Evolutionary conservation across 371 early-diverging fungal genomes (phyloP), one percentile per base, ranked within the genome.

Genomic region (Smittium mucronatum): DNA sequence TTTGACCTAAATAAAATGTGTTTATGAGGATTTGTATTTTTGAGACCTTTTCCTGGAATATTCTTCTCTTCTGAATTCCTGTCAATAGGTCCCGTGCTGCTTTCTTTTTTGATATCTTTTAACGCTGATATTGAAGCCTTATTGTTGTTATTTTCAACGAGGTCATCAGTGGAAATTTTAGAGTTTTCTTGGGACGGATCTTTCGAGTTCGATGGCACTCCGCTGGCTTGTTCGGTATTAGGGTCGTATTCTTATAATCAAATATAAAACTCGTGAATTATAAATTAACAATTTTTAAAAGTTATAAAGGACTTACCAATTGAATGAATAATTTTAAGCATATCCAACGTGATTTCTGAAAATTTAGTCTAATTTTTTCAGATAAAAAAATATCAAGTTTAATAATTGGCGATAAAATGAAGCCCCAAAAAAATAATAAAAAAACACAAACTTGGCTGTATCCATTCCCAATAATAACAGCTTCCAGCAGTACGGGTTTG

Each of bases 281-380:
- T 47, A 47, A 47, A 47, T 11, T 5, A 47, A 47, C 5, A 47
- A 47, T n/a, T n/a, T n/a, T n/a, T n/a, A n/a, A n/a, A n/a, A n/a
- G n/a, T n/a, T n/a, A n/a, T n/a, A n/a, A n/a, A n/a, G n/a, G n/a
- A n/a, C n/a, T 5, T 47, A 47, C 88, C 98, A 1, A 98, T 81
- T 30, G 91, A 85, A 72, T 95, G 95, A 34, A 95, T 78, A 73
- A 98, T 91, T 32, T 94, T 87, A 79, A 91, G 95, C 94, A 97
- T 93, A 71, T 98, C 98, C 68, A 96, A 76, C 0, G 94, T 94
- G 58, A 97, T 80, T 75, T 97, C 96, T 0, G 94, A 93, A 75
- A 96, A 95, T 71, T 96, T 96, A 79, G 93, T 92, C 81, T 93
- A 96, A 47, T n/a, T n/a, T n/a, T n/a, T n/a, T n/a, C n/a, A n/a